Evolutionary conservation across 768 basidiomycete genomes (phyloP).

Genomic region (Vararia minispora): DNA sequence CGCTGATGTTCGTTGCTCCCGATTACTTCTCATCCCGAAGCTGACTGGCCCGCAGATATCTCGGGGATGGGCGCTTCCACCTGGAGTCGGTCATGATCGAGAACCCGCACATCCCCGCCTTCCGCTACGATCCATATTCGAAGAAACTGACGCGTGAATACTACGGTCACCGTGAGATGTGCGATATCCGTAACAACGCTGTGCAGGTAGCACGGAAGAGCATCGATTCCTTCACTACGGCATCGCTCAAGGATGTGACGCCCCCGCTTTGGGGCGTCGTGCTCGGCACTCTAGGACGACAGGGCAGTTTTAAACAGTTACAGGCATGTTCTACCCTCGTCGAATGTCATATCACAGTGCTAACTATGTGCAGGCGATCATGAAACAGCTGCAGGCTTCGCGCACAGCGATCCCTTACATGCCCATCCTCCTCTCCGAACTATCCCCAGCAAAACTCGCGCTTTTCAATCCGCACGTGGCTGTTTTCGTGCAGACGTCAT

Average conservation of each 20-base stretch:
- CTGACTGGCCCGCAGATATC: slow-evolving; percentile 48
- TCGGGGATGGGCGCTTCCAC: slow-evolving; percentile 97
- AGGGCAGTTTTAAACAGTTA: slow-evolving; percentile 86
- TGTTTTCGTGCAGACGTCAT: slow-evolving; percentile 92
- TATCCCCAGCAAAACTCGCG: slow-evolving; percentile 90
- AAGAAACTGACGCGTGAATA: slow-evolving; percentile 92
- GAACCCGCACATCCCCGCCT: slow-evolving; percentile 91
- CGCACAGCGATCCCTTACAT: slow-evolving; percentile 58
- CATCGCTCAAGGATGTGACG: neutral
- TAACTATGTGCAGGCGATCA: slow-evolving; percentile 46
- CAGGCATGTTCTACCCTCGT: slow-evolving; percentile 33
- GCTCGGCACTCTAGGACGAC: slow-evolving; percentile 88
- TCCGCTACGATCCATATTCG: slow-evolving; percentile 96
- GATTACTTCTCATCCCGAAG: slow-evolving; percentile 2
- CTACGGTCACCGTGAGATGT: slow-evolving; percentile 88
- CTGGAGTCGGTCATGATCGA: slow-evolving; percentile 99
- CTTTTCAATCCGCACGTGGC: slow-evolving; percentile 75
- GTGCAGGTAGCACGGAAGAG: slow-evolving; percentile 64
- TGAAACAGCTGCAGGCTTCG: slow-evolving; percentile 50
- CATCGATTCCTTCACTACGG: slow-evolving; percentile 24
- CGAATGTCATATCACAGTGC: neutral
- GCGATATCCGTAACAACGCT: slow-evolving; percentile 57
- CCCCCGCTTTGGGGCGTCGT: slow-evolving; percentile 75
- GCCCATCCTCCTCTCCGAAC: slow-evolving; percentile 87
- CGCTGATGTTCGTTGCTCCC: slow-evolving; percentile 58